Conservation (phyloP, 352 stramenopile genomes). For the Globisporangium alternatum region DNA sequence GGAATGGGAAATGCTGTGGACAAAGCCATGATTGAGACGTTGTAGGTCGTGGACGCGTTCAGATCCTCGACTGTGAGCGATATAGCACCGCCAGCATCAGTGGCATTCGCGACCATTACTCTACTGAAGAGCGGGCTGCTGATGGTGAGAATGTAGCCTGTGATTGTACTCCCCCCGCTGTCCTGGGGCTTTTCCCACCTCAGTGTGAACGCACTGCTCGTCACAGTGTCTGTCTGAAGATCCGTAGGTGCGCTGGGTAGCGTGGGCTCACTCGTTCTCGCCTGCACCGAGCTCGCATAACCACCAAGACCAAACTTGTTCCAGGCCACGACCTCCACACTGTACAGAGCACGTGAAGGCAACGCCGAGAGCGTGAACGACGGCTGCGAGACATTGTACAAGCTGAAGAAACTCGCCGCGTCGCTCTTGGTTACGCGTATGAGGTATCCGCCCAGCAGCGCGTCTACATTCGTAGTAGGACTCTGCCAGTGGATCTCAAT, state of each 20-base stretch:
- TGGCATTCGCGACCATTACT: neutral
- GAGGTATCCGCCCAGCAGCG: slow-evolving; percentile 25
- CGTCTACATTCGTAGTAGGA: neutral
- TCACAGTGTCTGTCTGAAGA: slow-evolving; percentile 9
- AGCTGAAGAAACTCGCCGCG: slow-evolving; percentile 21
- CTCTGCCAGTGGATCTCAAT: slow-evolving; percentile 35
- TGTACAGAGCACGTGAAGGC: slow-evolving; percentile 26
- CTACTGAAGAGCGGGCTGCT: neutral
- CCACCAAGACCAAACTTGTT: slow-evolving; percentile 41
- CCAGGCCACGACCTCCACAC: slow-evolving; percentile 43
- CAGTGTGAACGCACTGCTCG: slow-evolving; percentile 24
- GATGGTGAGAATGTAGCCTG: slow-evolving; percentile 22
- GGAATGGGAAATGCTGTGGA: slow-evolving; percentile 23
- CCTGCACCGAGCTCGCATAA: slow-evolving; percentile 24
- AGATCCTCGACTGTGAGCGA: slow-evolving; percentile 24
- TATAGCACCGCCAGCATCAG: neutral
- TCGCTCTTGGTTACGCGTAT: slow-evolving; percentile 26
- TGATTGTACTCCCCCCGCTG: slow-evolving; percentile 32
- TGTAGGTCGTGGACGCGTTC: slow-evolving; percentile 34
- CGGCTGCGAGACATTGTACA: slow-evolving; percentile 39
- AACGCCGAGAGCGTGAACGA: slow-evolving; percentile 43
- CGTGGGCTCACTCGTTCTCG: slow-evolving; percentile 31
- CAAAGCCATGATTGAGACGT: slow-evolving; percentile 23
- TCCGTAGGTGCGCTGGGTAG: slow-evolving; percentile 24
- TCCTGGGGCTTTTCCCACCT: slow-evolving; percentile 40